Conservation (phyloP, 148 eudicot genomes). For the Heliosperma pusillum region DNA sequence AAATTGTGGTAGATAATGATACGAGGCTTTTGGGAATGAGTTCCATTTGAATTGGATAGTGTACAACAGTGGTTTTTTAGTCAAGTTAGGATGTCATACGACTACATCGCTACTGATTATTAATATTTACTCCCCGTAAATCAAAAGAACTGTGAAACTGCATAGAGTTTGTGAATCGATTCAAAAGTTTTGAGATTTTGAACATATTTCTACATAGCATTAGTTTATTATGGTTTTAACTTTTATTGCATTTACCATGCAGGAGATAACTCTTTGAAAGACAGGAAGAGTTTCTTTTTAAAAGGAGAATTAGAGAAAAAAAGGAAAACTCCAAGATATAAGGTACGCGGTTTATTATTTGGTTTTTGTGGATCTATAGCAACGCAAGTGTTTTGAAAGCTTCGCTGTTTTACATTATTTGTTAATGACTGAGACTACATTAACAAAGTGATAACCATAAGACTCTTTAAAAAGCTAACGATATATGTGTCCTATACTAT, state of each 20-base stretch:
- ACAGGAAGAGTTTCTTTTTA: slow-evolving; percentile 56
- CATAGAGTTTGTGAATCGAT: background rate
- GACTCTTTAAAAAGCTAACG: background rate
- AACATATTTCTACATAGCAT: slow-evolving; percentile 3
- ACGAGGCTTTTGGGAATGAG: background rate
- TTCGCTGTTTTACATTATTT: slow-evolving; percentile 4
- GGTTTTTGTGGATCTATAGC: slow-evolving; percentile 4
- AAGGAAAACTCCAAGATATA: slow-evolving; percentile 50
- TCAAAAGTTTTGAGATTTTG: background rate
- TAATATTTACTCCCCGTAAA: background rate
- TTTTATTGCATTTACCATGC: slow-evolving; percentile 25
- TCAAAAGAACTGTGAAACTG: background rate
- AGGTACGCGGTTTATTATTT: slow-evolving; percentile 41
- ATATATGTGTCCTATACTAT: background rate
- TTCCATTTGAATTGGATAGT: background rate
- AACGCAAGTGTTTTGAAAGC: background rate
- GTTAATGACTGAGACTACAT: background rate
- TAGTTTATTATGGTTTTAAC: background rate
- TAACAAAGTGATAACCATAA: background rate
- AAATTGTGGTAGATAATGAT: background rate
- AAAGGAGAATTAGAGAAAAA: slow-evolving; percentile 58
- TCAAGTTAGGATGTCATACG: background rate
- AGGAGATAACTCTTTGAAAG: slow-evolving; percentile 45
- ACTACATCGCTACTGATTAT: background rate
- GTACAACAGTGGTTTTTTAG: background rate